These are phyloP conservation scores for Tolypocladium endophyticum DNA, from an alignment of 2,329 filamentous ascomycete genomes.

Conservation along the genomic window DNA sequence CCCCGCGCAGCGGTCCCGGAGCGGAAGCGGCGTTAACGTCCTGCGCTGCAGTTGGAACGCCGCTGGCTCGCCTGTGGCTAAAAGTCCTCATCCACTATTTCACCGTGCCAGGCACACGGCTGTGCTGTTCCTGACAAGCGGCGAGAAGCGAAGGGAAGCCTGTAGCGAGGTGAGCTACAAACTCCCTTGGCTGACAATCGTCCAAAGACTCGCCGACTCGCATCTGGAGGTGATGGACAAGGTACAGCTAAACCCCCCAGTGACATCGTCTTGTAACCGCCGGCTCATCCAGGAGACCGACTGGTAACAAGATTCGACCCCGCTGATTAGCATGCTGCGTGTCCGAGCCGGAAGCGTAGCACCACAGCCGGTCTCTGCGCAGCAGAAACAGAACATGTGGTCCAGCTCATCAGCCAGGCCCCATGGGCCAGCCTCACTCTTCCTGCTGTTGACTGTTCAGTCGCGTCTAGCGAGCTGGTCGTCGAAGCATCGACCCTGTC, in stretches of 20 bases:
- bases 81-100: background rate
- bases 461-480: slow-evolving; percentile 3
- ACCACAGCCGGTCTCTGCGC: slow-evolving; percentile 15
- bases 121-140: background rate
- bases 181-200: background rate
- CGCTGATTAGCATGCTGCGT: background rate
- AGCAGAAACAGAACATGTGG: slow-evolving; percentile 16
- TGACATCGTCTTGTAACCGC: background rate
- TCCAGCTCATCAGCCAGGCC: slow-evolving; percentile 18
- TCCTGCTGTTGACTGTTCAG: slow-evolving; percentile 8
- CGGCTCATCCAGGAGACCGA: background rate
- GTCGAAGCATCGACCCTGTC: slow-evolving; percentile 22
- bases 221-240: background rate
- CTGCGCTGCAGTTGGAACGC: slow-evolving; percentile 10
- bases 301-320: background rate
- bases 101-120: background rate
- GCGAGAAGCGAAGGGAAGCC: background rate
- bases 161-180: slow-evolving; percentile 15
- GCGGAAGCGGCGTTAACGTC: slow-evolving; percentile 6
- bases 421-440: slow-evolving; percentile 16
- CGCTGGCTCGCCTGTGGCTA: slow-evolving; percentile 8
- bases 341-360: background rate
- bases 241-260: background rate
- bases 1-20: slow-evolving; percentile 11
- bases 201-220: background rate